Percentiles rank a stretch among this genome's conserved stretches.
Conservation (phyloP, 306 rosid genomes). For the Canavalia ensiformis region DNA sequence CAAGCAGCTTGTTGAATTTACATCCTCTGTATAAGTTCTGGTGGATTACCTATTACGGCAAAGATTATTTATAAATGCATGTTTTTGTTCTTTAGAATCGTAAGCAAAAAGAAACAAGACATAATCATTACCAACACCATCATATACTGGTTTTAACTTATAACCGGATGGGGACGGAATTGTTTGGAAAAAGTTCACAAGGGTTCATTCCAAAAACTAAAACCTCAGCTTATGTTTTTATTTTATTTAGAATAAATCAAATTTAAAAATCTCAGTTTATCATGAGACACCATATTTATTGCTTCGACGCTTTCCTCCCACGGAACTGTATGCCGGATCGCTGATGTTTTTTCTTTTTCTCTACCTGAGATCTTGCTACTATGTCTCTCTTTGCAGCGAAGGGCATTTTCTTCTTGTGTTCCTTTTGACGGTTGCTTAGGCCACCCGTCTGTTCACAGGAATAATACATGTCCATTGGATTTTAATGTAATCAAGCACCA, state of each 20-base stretch:
- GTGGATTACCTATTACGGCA: too few relatives aligned
- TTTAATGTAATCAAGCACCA: constrained; percentile 13
- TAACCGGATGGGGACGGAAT: not conserved
- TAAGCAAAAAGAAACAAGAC: too few relatives aligned
- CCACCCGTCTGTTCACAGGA: constrained; percentile 79
- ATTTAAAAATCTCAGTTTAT: not conserved
- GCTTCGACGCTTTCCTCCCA: constrained; percentile 80
- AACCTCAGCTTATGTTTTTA: not conserved
- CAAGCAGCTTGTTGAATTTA: too few relatives aligned
- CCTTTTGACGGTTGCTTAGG: constrained; percentile 84
- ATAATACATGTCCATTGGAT: constrained; percentile 22
- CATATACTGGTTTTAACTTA: not conserved
- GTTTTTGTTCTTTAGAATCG: too few relatives aligned
- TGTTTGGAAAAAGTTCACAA: not conserved
- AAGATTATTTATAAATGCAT: too few relatives aligned
- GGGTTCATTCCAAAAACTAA: not conserved
- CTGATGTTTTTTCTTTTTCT: constrained; percentile 63
- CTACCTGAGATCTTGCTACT: constrained; percentile 58
- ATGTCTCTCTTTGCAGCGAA: constrained; percentile 72
- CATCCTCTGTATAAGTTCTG: too few relatives aligned
- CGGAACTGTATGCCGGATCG: constrained; percentile 77
- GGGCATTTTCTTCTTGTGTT: constrained; percentile 85
- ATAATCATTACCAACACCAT: too few relatives aligned
- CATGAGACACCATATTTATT: not conserved
- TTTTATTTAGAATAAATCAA: too few relatives aligned